A percentile compares a stretch with the other conserved stretches of the same genome.
Conservation (phyloP, 345 rosid genomes). For the Cardiospermum halicacabum region DNA sequence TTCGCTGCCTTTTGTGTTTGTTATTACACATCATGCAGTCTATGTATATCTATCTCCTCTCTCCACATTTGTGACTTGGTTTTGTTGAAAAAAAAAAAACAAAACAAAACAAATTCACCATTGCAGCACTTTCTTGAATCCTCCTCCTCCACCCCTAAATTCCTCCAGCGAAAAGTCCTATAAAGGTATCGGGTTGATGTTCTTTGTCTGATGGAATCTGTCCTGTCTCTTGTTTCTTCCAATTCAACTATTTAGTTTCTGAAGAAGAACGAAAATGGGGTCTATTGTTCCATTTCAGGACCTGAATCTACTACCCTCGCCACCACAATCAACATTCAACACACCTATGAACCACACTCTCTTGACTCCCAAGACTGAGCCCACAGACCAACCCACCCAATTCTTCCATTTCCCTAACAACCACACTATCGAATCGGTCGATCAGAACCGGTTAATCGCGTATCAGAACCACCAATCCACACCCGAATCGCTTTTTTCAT, state of each 20-base stretch:
- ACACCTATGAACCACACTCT: no score
- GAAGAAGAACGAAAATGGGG: conserved; percentile 32
- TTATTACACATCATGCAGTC: neutral
- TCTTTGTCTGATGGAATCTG: no score
- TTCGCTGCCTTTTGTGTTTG: neutral
- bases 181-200: no score
- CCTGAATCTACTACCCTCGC: conserved; percentile 45
- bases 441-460: no score
- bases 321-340: conserved; percentile 19
- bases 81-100: neutral
- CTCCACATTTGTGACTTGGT: no score
- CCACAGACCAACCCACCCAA: conserved; percentile 31
- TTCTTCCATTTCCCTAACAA: conserved; percentile 18
- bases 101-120: neutral
- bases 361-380: conserved; percentile 51
- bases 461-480: conserved; percentile 9
- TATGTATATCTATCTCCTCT: no score
- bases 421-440: no score
- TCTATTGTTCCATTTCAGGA: conserved; percentile 54
- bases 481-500: neutral
- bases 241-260: neutral
- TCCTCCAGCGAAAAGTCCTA: no score
- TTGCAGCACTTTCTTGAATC: neutral
- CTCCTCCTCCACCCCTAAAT: neutral
- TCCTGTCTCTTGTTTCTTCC: no score